Conservation (phyloP, 805 yeast genomes). For the Blastobotrys parvus region DNA sequence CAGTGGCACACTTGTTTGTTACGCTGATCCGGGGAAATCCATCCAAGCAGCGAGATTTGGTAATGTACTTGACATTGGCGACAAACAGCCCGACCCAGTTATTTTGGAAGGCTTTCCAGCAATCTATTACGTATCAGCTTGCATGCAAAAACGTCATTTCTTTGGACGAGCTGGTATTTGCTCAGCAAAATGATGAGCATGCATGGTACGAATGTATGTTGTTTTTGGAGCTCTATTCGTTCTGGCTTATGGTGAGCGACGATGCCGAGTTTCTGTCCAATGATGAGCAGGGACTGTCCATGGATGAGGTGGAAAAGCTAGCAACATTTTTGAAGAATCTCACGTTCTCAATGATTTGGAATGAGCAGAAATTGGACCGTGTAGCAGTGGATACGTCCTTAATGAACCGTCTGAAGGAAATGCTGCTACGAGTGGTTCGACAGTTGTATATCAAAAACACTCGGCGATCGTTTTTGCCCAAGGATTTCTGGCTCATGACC, state of each 20-base stretch:
- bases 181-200: slow-evolving; percentile 1
- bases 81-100: slow-evolving; percentile 11
- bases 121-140: slow-evolving; percentile 5
- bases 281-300: slow-evolving; percentile 33
- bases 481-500: slow-evolving; percentile 46
- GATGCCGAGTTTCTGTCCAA: slow-evolving; percentile 49
- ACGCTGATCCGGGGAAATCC: slow-evolving; percentile 14
- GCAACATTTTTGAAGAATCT: slow-evolving; percentile 42
- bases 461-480: slow-evolving; percentile 45
- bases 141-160: slow-evolving; percentile 3
- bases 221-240: slow-evolving; percentile 55
- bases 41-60: slow-evolving; percentile 8
- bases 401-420: slow-evolving; percentile 21
- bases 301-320: slow-evolving; percentile 34
- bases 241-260: slow-evolving; percentile 57
- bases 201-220: slow-evolving; percentile 33
- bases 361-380: slow-evolving; percentile 14
- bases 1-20: slow-evolving; percentile 16
- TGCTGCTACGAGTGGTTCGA: slow-evolving; percentile 46
- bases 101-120: slow-evolving; percentile 13
- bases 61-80: slow-evolving; percentile 13
- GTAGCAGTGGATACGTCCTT: not conserved
- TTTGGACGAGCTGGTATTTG: not conserved
- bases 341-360: slow-evolving; percentile 43
- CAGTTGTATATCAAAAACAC: slow-evolving; percentile 61